Percentiles rank a stretch among this genome's conserved stretches.
These are phyloP conservation scores for Arachis hypogaea DNA, from an alignment of 306 rosid species.

Conservation along the genomic window DNA sequence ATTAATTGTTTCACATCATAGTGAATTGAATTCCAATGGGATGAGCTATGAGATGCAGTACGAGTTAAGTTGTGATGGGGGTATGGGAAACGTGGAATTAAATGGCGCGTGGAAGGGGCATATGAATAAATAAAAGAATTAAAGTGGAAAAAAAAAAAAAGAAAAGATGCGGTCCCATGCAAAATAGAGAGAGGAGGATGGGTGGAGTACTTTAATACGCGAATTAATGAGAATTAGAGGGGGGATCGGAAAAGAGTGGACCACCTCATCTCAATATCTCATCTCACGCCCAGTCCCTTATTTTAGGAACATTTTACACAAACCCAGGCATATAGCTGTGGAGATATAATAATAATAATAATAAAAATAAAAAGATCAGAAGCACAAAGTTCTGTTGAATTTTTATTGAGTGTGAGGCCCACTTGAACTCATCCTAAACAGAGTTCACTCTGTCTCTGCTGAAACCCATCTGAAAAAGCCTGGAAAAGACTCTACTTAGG, in stretches of 20 bases:
- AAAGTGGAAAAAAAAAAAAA: not conserved
- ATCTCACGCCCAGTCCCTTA: slow-evolving; percentile 49
- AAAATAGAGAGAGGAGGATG: slow-evolving; percentile 44
- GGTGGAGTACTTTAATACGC: slow-evolving; percentile 66
- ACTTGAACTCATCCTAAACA: slow-evolving; percentile 40
- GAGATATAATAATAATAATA: no score
- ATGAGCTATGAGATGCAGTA: no score
- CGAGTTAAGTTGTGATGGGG: not conserved
- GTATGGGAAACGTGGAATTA: not conserved
- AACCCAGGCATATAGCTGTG: slow-evolving; percentile 45
- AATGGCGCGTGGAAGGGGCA: slow-evolving; percentile 53
- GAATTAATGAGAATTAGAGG: slow-evolving; percentile 73
- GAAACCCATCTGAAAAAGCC: slow-evolving; percentile 71
- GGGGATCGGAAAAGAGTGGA: slow-evolving; percentile 54
- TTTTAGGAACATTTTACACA: slow-evolving; percentile 58
- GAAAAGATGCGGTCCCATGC: slow-evolving; percentile 52
- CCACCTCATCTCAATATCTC: slow-evolving; percentile 73
- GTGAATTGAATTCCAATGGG: no score
- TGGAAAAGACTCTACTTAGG: slow-evolving; percentile 60
- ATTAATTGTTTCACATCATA: no score
- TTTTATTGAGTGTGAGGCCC: slow-evolving; percentile 34
- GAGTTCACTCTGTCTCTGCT: slow-evolving; percentile 28
- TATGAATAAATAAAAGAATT: slow-evolving; percentile 20
- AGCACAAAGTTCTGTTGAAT: slow-evolving; percentile 16
- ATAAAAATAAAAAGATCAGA: no score